phyloP scores from a whole-genome alignment of 2,329 filamentous ascomycete species.

The Fusarium xyrophilum region DNA sequence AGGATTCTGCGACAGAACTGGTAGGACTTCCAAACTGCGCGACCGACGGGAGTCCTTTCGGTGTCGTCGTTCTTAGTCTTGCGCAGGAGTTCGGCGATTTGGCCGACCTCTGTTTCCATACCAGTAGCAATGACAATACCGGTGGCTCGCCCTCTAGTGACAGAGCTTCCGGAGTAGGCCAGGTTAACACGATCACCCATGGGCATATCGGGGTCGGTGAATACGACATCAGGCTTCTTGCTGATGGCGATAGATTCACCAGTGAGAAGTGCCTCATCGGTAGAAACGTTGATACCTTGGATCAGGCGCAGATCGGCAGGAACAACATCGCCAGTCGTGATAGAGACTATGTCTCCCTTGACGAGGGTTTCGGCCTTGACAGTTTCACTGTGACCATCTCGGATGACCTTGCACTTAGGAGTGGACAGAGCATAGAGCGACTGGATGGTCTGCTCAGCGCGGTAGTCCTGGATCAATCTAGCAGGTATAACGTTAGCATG shows the following conservation, averaged over 20 bases:
- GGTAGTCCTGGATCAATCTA: conserved; percentile 66
- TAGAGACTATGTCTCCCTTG: conserved; percentile 68
- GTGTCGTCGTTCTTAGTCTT: conserved; percentile 56
- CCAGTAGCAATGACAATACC: conserved; percentile 75
- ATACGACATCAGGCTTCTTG: conserved; percentile 66
- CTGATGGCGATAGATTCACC: conserved; percentile 74
- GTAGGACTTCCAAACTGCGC: conserved; percentile 53
- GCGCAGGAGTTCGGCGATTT: conserved; percentile 74
- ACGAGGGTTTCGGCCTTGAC: conserved; percentile 66
- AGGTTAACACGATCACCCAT: conserved; percentile 75
- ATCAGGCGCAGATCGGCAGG: conserved; percentile 72
- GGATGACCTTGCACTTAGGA: conserved; percentile 65
- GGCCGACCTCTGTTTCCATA: conserved; percentile 77
- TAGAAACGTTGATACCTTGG: conserved; percentile 74
- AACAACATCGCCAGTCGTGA: conserved; percentile 71
- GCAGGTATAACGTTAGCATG: conserved; percentile 37
- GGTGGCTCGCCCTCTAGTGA: conserved; percentile 72
- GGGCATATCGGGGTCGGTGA: conserved; percentile 61
- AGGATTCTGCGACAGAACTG: conserved; percentile 61
- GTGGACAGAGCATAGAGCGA: conserved; percentile 65
- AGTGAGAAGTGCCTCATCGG: conserved; percentile 77
- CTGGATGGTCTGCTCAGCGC: conserved; percentile 68
- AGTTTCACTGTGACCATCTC: conserved; percentile 58
- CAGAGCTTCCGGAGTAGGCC: conserved; percentile 74
- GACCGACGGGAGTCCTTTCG: conserved; percentile 52